Conservation (phyloP, 2,329 filamentous ascomycete genomes). For the Fusarium lateritium region DNA sequence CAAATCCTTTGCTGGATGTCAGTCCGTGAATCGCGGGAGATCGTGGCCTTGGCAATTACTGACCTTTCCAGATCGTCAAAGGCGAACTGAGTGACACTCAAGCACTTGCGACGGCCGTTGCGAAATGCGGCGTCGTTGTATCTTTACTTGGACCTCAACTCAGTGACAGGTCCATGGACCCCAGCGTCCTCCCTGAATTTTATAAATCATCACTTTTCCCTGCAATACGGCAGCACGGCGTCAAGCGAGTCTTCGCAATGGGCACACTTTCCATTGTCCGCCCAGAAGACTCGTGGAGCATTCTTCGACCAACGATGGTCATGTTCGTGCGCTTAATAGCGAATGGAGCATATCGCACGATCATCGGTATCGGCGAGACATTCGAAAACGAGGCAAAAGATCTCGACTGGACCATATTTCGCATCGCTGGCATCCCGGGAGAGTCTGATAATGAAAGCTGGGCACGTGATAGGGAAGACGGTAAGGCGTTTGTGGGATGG, state of each 20-base stretch:
- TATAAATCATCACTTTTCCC: slow-evolving; percentile 24
- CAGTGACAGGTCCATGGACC: neutral
- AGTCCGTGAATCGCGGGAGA: neutral
- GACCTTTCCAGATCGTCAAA: neutral
- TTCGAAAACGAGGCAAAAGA: slow-evolving; percentile 44
- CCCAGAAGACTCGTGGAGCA: slow-evolving; percentile 43
- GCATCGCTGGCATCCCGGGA: slow-evolving; percentile 49
- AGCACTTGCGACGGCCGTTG: slow-evolving; percentile 11
- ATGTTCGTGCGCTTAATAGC: slow-evolving; percentile 29
- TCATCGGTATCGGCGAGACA: slow-evolving; percentile 35
- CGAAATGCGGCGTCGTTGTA: slow-evolving; percentile 10
- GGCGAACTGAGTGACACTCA: neutral
- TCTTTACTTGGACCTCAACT: slow-evolving; percentile 31
- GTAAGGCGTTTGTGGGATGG: slow-evolving; percentile 38
- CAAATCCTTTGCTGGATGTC: slow-evolving; percentile 21
- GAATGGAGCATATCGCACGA: slow-evolving; percentile 35
- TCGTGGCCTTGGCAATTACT: accelerated
- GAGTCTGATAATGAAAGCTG: slow-evolving; percentile 47
- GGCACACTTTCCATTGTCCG: slow-evolving; percentile 51
- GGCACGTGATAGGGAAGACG: slow-evolving; percentile 48
- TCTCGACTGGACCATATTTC: slow-evolving; percentile 51
- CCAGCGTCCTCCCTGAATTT: neutral
- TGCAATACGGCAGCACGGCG: slow-evolving; percentile 17
- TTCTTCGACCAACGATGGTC: slow-evolving; percentile 24
- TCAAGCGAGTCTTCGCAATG: slow-evolving; percentile 53